These are phyloP conservation scores for Cladosporium cucumerinum DNA, from an alignment of 2,329 filamentous ascomycete genomes.

Conservation along the genomic window DNA sequence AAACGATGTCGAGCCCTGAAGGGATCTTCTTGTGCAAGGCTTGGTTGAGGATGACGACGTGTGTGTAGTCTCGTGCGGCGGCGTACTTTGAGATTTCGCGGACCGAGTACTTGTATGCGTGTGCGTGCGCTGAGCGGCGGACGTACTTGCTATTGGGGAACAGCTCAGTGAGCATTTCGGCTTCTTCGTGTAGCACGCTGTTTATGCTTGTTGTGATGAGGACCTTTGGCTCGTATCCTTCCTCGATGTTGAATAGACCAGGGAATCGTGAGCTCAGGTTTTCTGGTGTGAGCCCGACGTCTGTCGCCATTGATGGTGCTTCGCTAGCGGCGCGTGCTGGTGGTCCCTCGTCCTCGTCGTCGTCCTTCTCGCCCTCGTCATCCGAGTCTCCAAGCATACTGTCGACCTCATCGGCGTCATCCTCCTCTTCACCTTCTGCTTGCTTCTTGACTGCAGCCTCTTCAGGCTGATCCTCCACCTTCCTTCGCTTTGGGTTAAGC, in stretches of 20 bases:
- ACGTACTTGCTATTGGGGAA: slow-evolving; percentile 83
- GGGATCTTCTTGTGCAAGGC: slow-evolving; percentile 74
- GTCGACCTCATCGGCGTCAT: slow-evolving; percentile 61
- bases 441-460: slow-evolving; percentile 30
- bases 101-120: slow-evolving; percentile 86
- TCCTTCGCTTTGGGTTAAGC: slow-evolving; percentile 45
- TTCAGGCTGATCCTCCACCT: slow-evolving; percentile 32
- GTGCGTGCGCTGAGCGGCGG: slow-evolving; percentile 76
- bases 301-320: slow-evolving; percentile 57
- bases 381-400: slow-evolving; percentile 73
- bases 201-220: slow-evolving; percentile 89
- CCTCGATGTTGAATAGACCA: slow-evolving; percentile 54
- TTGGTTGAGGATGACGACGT: slow-evolving; percentile 81
- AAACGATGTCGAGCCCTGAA: slow-evolving; percentile 76
- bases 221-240: slow-evolving; percentile 67
- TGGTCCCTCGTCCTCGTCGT: slow-evolving; percentile 36
- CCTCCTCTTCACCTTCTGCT: slow-evolving; percentile 39
- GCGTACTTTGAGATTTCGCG: slow-evolving; percentile 88
- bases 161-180: slow-evolving; percentile 70
- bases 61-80: slow-evolving; percentile 74
- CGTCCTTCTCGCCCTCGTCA: slow-evolving; percentile 44
- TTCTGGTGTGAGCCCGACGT: slow-evolving; percentile 59
- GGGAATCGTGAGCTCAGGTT: slow-evolving; percentile 60
- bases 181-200: slow-evolving; percentile 81
- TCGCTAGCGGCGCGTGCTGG: slow-evolving; percentile 34